Percentiles rank a stretch among this genome's conserved stretches.
These are phyloP conservation scores for Hebeloma cylindrosporum DNA, from an alignment of 768 basidiomycete genomes.

Conservation along the genomic window DNA sequence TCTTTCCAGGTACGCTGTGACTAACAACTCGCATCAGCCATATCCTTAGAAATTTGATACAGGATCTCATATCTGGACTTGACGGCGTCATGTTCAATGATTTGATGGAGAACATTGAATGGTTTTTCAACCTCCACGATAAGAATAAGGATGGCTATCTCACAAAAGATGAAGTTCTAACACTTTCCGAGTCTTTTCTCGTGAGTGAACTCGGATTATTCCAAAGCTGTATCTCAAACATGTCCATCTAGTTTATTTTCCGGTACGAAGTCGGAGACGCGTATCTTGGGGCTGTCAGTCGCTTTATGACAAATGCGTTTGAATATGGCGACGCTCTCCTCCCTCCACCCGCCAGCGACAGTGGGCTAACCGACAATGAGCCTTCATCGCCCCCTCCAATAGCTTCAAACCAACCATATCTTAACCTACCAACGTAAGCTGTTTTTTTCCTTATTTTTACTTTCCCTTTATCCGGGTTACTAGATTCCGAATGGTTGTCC, in stretches of 20 bases:
- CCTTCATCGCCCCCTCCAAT: conserved; percentile 46
- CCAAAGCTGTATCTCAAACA: conserved; percentile 5
- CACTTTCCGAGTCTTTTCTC: conserved; percentile 90
- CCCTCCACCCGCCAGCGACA: conserved; percentile 46
- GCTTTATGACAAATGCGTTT: conserved; percentile 98
- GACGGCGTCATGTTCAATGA: conserved; percentile 95
- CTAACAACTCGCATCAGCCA: background rate
- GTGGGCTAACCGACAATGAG: conserved; percentile 18
- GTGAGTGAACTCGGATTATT: conserved; percentile 41
- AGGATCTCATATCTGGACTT: conserved; percentile 89
- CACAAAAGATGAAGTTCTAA: conserved; percentile 95
- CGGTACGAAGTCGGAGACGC: conserved; percentile 95
- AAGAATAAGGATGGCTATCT: conserved; percentile 95
- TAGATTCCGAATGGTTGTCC: conserved; percentile 97
- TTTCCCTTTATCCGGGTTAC: conserved; percentile 6
- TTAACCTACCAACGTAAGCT: conserved; percentile 83
- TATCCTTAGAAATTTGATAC: conserved; percentile 4
- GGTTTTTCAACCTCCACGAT: conserved; percentile 96
- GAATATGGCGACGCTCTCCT: conserved; percentile 96
- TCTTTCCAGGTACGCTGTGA: conserved; percentile 74
- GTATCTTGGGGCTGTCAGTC: conserved; percentile 93
- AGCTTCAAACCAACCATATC: conserved; percentile 83
- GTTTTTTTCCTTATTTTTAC: background rate
- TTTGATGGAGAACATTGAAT: conserved; percentile 97
- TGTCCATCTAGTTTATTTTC: conserved; percentile 82